These are phyloP conservation scores for Echeveria elegans DNA, from an alignment of 164 flowering plant genomes.

Conservation along the genomic window DNA sequence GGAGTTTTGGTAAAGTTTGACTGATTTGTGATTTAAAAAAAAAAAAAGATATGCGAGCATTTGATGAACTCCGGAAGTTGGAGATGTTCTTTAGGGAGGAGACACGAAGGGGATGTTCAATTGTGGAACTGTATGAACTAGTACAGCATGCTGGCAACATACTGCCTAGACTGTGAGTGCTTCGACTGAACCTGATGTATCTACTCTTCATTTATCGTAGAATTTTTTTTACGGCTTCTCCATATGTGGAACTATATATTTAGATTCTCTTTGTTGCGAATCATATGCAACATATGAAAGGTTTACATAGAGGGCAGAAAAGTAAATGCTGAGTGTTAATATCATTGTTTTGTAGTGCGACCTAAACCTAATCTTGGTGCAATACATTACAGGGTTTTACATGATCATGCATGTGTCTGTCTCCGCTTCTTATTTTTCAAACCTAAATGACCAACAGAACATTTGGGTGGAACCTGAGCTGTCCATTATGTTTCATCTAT, in stretches of 20 bases:
- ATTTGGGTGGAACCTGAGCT: neutral
- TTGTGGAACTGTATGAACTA: conserved; percentile 85
- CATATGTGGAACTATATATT: no score
- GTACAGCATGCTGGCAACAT: conserved; percentile 99
- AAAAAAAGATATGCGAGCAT: conserved; percentile 98
- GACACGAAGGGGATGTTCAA: conserved; percentile 67
- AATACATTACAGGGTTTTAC: no score
- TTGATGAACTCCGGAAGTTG: conserved; percentile 84
- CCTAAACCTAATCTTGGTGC: no score
- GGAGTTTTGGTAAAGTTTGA: no score
- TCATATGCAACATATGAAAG: no score
- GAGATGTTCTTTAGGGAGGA: conserved; percentile 97
- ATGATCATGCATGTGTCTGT: neutral
- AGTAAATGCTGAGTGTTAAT: neutral
- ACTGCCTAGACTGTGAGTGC: conserved; percentile 85
- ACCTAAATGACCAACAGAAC: neutral
- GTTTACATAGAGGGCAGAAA: neutral
- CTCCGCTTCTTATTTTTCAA: neutral
- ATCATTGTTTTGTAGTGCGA: neutral
- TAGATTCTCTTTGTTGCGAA: no score
- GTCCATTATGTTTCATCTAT: neutral
- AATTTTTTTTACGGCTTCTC: no score
- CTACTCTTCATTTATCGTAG: neutral
- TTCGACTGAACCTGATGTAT: neutral
- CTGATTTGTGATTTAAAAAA: no score